Conservation (phyloP, 768 basidiomycete species). For the Pleurotus pulmonarius region DNA sequence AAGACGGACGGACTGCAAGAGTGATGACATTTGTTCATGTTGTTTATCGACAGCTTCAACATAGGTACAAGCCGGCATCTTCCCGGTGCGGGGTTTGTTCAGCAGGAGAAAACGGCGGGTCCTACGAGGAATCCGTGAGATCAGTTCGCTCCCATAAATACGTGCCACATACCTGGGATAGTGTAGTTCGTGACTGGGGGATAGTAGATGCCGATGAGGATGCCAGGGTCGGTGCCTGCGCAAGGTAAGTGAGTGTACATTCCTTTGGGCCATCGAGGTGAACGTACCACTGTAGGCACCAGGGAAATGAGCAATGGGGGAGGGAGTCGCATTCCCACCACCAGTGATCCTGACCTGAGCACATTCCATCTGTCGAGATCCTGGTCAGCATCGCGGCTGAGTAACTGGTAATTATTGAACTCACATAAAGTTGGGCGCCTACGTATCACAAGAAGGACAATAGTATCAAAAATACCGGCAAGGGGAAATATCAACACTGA, state of each 20-base stretch:
- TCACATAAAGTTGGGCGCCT: conserved; percentile 6
- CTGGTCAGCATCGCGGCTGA: no score
- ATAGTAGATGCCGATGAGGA: background rate
- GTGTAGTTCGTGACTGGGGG: conserved; percentile 1
- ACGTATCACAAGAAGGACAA: background rate
- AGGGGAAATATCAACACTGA: background rate
- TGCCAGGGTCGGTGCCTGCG: conserved; percentile 3
- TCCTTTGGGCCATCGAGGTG: background rate
- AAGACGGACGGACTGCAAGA: no score
- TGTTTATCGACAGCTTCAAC: no score
- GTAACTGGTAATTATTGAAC: background rate
- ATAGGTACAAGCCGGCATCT: no score
- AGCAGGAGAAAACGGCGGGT: no score
- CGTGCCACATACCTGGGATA: background rate
- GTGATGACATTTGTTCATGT: no score
- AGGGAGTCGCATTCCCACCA: background rate
- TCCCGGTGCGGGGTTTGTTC: no score
- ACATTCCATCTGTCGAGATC: background rate
- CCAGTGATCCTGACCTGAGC: conserved; percentile 3
- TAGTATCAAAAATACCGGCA: background rate
- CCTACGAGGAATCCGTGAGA: no score
- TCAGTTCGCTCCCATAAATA: no score
- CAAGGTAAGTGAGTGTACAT: no score
- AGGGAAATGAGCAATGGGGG: conserved; percentile 2
- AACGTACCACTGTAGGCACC: background rate